These are phyloP conservation scores for Fusarium chlamydosporum DNA, from an alignment of 2,329 filamentous ascomycete genomes.

Conservation along the genomic window DNA sequence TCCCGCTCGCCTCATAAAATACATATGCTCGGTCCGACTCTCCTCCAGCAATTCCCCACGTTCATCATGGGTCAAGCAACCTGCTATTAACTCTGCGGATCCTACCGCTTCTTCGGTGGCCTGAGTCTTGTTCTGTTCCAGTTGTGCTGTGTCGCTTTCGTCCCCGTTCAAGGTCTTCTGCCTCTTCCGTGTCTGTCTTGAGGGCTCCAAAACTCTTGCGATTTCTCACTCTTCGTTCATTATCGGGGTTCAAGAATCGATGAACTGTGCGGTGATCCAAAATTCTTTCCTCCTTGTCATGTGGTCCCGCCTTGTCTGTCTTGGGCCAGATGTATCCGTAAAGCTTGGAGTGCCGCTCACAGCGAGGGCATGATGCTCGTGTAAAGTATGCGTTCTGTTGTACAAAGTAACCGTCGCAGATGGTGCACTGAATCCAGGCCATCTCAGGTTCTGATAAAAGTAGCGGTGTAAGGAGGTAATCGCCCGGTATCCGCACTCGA, in stretches of 20 bases:
- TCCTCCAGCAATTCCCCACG: neutral
- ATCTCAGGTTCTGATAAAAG: conserved; percentile 81
- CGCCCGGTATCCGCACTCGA: conserved; percentile 72
- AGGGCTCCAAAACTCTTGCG: conserved; percentile 54
- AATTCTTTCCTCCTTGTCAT: conserved; percentile 79
- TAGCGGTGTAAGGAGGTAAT: conserved; percentile 85
- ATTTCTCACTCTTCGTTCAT: conserved; percentile 72
- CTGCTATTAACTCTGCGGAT: conserved; percentile 54
- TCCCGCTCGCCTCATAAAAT: conserved; percentile 21
- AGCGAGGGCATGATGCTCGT: conserved; percentile 87
- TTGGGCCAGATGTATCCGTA: conserved; percentile 98
- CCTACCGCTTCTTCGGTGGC: conserved; percentile 55
- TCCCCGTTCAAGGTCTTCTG: conserved; percentile 46
- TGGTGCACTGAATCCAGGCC: conserved; percentile 91
- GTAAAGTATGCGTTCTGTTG: conserved; percentile 91
- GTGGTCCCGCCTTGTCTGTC: conserved; percentile 82
- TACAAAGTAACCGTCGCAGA: conserved; percentile 85
- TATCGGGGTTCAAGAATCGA: conserved; percentile 80
- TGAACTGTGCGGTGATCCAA: conserved; percentile 90
- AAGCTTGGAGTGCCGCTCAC: conserved; percentile 94
- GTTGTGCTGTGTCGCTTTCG: conserved; percentile 41
- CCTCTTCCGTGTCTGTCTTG: conserved; percentile 49
- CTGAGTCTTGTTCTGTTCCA: conserved; percentile 42
- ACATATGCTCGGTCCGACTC: conserved; percentile 13
- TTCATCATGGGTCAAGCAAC: conserved; percentile 47